These are phyloP conservation scores for Diaporthe sp. DNA, from an alignment of 2,329 filamentous ascomycete genomes.

Conservation along the genomic window DNA sequence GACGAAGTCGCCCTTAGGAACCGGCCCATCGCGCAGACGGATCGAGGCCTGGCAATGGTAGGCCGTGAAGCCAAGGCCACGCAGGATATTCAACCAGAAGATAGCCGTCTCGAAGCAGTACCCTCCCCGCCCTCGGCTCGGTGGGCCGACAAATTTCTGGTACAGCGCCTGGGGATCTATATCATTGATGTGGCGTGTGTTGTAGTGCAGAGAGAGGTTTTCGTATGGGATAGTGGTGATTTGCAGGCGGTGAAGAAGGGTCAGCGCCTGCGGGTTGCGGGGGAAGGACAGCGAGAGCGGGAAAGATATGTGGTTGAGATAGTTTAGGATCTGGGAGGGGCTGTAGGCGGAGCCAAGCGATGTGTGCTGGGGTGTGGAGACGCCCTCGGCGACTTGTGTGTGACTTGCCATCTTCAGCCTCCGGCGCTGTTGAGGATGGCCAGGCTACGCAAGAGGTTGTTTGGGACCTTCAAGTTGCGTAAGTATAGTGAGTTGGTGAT, in stretches of 20 bases:
- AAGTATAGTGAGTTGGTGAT: not conserved
- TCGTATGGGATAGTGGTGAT: slow-evolving; percentile 66
- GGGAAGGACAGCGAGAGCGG: slow-evolving; percentile 29
- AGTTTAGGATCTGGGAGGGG: slow-evolving; percentile 24
- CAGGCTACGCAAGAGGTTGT: too few relatives aligned
- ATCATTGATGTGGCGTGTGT: slow-evolving; percentile 47
- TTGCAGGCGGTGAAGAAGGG: slow-evolving; percentile 54
- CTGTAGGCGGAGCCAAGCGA: slow-evolving; percentile 19
- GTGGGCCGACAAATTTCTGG: slow-evolving; percentile 56
- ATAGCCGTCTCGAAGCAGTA: slow-evolving; percentile 71
- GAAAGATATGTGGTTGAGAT: slow-evolving; percentile 31
- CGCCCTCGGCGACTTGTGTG: not conserved
- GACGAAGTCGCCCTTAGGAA: slow-evolving; percentile 52
- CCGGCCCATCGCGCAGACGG: slow-evolving; percentile 49
- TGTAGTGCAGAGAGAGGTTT: slow-evolving; percentile 66
- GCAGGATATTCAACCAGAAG: slow-evolving; percentile 55
- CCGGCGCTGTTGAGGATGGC: not conserved
- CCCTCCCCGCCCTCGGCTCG: slow-evolving; percentile 57
- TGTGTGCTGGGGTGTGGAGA: not conserved
- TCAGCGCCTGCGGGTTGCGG: slow-evolving; percentile 48
- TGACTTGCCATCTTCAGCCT: not conserved
- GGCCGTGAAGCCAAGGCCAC: slow-evolving; percentile 40
- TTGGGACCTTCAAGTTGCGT: not conserved
- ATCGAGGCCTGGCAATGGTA: slow-evolving; percentile 62
- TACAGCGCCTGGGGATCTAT: slow-evolving; percentile 60